Conservation (phyloP, 768 basidiomycete genomes). For the Paxillus involutus region DNA sequence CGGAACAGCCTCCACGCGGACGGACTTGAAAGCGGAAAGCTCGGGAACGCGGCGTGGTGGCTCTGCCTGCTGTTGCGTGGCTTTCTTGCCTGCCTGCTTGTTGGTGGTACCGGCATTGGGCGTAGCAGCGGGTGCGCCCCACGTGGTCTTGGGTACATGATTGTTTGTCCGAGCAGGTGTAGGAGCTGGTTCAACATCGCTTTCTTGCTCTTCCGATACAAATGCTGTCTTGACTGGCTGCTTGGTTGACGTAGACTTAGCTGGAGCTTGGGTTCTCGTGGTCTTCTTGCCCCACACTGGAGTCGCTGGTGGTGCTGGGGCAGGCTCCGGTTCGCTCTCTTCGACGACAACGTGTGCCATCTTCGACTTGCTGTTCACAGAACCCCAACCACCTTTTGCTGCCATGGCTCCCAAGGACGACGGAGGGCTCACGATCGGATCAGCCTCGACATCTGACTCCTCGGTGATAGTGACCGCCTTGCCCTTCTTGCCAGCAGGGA, state of each 20-base stretch:
- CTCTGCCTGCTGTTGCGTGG: slow-evolving; percentile 7
- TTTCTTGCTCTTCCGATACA: slow-evolving; percentile 20
- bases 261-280: not conserved
- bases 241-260: slow-evolving; percentile 5
- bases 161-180: slow-evolving; percentile 9
- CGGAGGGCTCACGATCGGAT: slow-evolving; percentile 12
- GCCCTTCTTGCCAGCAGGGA: slow-evolving; percentile 15
- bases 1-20: slow-evolving; percentile 12
- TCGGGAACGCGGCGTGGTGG: slow-evolving; percentile 9
- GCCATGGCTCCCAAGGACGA: slow-evolving; percentile 11
- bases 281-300: slow-evolving; percentile 16
- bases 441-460: slow-evolving; percentile 27
- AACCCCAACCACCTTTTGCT: slow-evolving; percentile 19
- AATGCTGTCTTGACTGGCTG: slow-evolving; percentile 17
- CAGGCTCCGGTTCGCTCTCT: slow-evolving; percentile 14
- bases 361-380: slow-evolving; percentile 23
- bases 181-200: slow-evolving; percentile 10
- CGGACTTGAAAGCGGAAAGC: not conserved
- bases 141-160: slow-evolving; percentile 13
- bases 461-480: slow-evolving; percentile 27
- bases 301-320: not conserved
- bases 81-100: slow-evolving; percentile 15
- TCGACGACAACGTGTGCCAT: not conserved
- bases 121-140: slow-evolving; percentile 8
- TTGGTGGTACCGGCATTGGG: not conserved